Evolutionary conservation across 2,329 filamentous ascomycete genomes (phyloP).

Genomic region (Exophiala aquamarina): DNA sequence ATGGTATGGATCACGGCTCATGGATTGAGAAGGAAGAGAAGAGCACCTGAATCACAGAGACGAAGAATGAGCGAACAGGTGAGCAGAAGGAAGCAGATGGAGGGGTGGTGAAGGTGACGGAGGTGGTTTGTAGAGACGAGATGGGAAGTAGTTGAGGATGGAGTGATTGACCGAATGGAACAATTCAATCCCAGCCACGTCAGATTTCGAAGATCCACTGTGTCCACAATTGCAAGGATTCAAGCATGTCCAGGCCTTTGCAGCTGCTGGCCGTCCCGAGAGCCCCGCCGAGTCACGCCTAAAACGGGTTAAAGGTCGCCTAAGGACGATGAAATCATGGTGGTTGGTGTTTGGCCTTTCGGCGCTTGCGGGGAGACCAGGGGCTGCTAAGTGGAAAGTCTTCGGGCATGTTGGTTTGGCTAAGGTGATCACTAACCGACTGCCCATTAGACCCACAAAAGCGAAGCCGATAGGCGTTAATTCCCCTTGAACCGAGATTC

Average conservation of each 20-base stretch:
- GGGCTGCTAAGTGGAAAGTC: too few species aligned
- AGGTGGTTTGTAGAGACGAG: conserved; percentile 1
- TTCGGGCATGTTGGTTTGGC: too few species aligned
- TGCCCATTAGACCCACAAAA: too few species aligned
- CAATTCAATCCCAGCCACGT: conserved; percentile 13
- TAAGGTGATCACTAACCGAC: too few species aligned
- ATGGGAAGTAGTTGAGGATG: neutral
- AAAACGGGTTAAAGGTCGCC: neutral
- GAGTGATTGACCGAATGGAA: conserved; percentile 6
- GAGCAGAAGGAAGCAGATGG: too few species aligned
- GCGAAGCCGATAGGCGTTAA: too few species aligned
- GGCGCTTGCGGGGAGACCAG: too few species aligned
- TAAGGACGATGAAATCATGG: conserved; percentile 1
- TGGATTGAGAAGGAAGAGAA: neutral
- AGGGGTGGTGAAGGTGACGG: conserved; percentile 5
- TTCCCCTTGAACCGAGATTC: too few species aligned
- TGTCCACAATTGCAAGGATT: too few species aligned
- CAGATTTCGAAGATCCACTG: neutral
- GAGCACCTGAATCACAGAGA: neutral
- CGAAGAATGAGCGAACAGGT: conserved; percentile 1
- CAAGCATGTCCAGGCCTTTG: too few species aligned
- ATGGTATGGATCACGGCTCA: too few species aligned
- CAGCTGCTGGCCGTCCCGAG: neutral
- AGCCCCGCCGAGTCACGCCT: neutral
- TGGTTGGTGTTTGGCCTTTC: neutral